These are phyloP conservation scores for Alternaria sp. DNA, from an alignment of 2,329 filamentous ascomycete genomes.

Conservation along the genomic window DNA sequence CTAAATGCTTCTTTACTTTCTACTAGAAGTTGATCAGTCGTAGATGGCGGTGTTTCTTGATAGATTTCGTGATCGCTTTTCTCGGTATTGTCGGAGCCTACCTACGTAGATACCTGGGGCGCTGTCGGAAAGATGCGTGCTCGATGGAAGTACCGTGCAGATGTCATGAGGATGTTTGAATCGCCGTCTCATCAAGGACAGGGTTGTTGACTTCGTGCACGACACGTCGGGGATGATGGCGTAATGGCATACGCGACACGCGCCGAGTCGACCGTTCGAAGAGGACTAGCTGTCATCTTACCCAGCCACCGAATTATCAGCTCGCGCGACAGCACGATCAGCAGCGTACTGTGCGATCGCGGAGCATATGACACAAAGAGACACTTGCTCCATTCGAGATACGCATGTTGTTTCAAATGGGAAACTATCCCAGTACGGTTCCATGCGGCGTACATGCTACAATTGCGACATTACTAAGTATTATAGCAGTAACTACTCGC, in stretches of 20 bases:
- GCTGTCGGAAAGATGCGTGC: neutral
- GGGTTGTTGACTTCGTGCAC: neutral
- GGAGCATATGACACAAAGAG: neutral
- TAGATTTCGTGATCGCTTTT: neutral
- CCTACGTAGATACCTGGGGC: neutral
- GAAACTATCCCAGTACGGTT: neutral
- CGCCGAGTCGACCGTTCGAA: neutral
- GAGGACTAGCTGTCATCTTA: neutral
- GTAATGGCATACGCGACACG: neutral
- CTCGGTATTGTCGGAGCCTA: neutral
- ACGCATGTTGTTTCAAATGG: neutral
- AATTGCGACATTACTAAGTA: conserved; percentile 4
- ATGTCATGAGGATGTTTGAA: neutral
- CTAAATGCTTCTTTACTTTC: neutral
- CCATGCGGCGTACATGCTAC: neutral
- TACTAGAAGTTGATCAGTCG: neutral
- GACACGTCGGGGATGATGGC: neutral
- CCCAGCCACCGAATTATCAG: neutral
- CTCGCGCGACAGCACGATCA: neutral
- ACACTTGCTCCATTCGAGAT: neutral
- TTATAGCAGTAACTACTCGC: neutral
- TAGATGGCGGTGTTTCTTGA: neutral
- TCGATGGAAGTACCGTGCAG: neutral
- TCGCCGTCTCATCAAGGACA: neutral
- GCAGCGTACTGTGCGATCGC: neutral